Base-by-base conservation (phyloP, 2,329 filamentous ascomycete species). In the Pestalotiopsis sp. region DNA sequence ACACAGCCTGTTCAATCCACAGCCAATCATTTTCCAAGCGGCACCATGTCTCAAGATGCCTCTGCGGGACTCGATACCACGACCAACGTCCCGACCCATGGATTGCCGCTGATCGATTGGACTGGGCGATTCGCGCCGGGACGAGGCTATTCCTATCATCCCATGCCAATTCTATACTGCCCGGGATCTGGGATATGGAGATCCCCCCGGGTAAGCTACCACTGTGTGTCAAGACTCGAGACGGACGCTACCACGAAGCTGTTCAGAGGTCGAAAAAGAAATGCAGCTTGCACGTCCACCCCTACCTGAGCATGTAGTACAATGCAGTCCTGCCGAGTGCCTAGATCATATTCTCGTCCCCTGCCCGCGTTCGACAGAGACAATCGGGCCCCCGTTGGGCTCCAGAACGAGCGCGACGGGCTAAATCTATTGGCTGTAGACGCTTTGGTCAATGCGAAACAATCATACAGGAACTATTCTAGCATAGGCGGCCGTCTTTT, bases 341-440 rank as follows among this genome's bases (percentile, higher is more conserved):
- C 69, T 66, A 70, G 66, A 59, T 65, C 68, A 61, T 66, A 66
- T 71, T 69, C 74, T 67, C 67, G 71, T 56, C 64, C 67, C 67
- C 64, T 68, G 31, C 31, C 31, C 52, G 67, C 39, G 57, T 67
- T 72, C 36, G 69, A 69, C 69, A 69, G 72, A 69, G 69, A 27
- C 49, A 67, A 66, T 9, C 70, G 67, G 45, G 68, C 72, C 72
- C 71, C 72, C 69, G 70, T 74, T 67, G 65, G 72, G 73, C 72
- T 71, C 71, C 72, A 77, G 70, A 75, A 67, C 67, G 45, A 64
- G 70, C 72, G 69, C 71, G 71, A 73, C 72, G 66, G 63, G 68
- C 45, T 13, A 52, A 63, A 75, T 74, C 61, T 57, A 77, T 77
- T 78, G 76, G 76, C 67, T 70, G 58, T 70, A 70, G 73, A 71